phyloP scores from a whole-genome alignment of 805 yeast species.

The Cyberlindnera subsufficiens region DNA sequence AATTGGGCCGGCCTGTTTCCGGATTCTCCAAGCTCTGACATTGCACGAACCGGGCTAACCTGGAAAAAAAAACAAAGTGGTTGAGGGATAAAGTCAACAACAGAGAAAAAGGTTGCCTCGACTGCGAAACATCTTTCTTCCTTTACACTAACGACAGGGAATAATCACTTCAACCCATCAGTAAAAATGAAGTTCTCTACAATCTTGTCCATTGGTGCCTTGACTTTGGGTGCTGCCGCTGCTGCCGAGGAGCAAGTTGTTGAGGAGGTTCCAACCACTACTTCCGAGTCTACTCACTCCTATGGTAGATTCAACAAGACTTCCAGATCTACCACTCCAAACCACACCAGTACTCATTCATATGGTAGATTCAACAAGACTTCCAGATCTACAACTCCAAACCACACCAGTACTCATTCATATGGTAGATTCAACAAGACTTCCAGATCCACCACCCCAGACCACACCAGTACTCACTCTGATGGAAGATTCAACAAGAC shows the following conservation, averaged over 20 bases:
- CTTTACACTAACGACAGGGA: neutral
- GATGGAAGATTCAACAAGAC: constrained; percentile 49
- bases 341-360: constrained; percentile 45
- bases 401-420: constrained; percentile 43
- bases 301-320: constrained; percentile 52
- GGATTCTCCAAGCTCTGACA: neutral
- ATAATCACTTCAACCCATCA: neutral
- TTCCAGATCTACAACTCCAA: constrained; percentile 27
- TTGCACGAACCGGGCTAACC: neutral
- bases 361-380: constrained; percentile 53
- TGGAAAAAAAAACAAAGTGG: neutral
- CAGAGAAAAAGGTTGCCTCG: neutral
- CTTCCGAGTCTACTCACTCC: constrained; percentile 45
- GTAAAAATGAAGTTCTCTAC: constrained; percentile 19
- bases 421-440: constrained; percentile 49
- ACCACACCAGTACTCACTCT: constrained; percentile 42
- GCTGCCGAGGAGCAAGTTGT: constrained; percentile 18
- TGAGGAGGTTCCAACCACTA: constrained; percentile 18
- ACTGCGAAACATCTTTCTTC: neutral
- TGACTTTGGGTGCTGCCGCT: constrained; percentile 19
- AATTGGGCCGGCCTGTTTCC: neutral
- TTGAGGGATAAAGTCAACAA: neutral
- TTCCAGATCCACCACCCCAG: constrained; percentile 26
- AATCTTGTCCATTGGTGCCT: constrained; percentile 15
- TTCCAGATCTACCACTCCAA: constrained; percentile 27